Base-by-base conservation (phyloP, 176 grass and related monocot species). In the Dactylis glomerata region DNA sequence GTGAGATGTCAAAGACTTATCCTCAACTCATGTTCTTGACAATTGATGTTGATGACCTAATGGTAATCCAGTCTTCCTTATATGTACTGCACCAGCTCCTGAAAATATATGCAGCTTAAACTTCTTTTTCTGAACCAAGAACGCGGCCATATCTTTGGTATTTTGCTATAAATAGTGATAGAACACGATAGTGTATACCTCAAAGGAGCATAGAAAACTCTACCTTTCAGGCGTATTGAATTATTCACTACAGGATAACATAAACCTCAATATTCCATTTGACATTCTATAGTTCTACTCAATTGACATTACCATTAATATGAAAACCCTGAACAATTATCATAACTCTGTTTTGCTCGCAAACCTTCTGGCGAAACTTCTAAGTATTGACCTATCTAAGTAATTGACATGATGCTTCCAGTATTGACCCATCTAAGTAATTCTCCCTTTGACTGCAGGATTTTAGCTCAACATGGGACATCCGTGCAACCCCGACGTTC, bases 381-480 rank as follows among this genome's bases (percentile, higher is more conserved):
- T 12, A 78, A 36, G n/a, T n/a, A n/a, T n/a, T n/a, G n/a, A n/a
- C n/a, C n/a, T 81, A 10, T 41, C n/a, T n/a, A n/a, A n/a, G n/a
- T n/a, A 24, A 75, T 78, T 46, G 45, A 11, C 7, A 20, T 80
- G 68, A 20, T 47, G 34, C 26, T 56, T 80, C 34, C 4, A 42
- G 30, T 81, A 11, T 42, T 79, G 70, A 28, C 55, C 3, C 37
- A 55, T 15, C 38, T 42, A 36, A 75, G 38, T 73, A 47, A 85
- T 79, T 54, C 6, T 23, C 12, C 75, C 10, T n/a, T 0, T 64
- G 57, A 37, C 66, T 83, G 10, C 85, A 98, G 96, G 96, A 98
- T 82, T 96, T 95, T 28, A 98, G 96, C 31, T 90, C 96, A 22
- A 90, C 91, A 84, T 98, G 89, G 93, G 96, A 98, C 77, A 91